These are phyloP conservation scores for Chaetomium olivaceum DNA, from an alignment of 2,329 filamentous ascomycete species.

Conservation along the genomic window DNA sequence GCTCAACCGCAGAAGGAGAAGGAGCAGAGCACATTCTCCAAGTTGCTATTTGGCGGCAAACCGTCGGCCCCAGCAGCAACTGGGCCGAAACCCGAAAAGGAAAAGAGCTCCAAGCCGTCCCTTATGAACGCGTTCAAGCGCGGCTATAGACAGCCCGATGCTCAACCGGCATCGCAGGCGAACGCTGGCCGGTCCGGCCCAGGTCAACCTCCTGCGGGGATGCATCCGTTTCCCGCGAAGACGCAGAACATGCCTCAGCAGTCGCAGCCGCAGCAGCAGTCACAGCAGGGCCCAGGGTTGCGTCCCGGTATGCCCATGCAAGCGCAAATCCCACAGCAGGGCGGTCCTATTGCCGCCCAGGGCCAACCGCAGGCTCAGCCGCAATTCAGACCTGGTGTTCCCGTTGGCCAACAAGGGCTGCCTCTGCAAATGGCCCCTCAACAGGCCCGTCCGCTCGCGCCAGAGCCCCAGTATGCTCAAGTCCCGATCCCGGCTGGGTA, in stretches of 20 bases:
- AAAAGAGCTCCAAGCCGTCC: slow-evolving; percentile 29
- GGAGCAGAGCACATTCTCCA: slow-evolving; percentile 35
- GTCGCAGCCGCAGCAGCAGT: neutral
- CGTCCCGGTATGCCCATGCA: slow-evolving; percentile 12
- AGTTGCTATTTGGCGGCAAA: slow-evolving; percentile 31
- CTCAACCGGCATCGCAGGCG: slow-evolving; percentile 9
- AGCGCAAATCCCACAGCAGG: slow-evolving; percentile 9
- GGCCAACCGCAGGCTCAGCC: slow-evolving; percentile 2
- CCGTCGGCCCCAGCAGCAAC: slow-evolving; percentile 7
- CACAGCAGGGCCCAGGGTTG: slow-evolving; percentile 8
- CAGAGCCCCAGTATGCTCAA: slow-evolving; percentile 32
- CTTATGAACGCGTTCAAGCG: slow-evolving; percentile 32
- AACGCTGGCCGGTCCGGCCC: slow-evolving; percentile 16
- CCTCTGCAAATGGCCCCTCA: slow-evolving; percentile 24
- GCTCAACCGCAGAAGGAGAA: slow-evolving; percentile 27
- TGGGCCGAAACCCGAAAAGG: slow-evolving; percentile 29
- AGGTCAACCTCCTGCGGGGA: slow-evolving; percentile 17
- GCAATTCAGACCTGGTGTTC: neutral
- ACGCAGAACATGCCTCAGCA: neutral
- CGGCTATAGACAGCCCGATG: slow-evolving; percentile 24
- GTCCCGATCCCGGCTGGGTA: slow-evolving; percentile 35
- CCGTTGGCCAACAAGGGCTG: slow-evolving; percentile 15
- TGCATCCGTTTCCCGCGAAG: slow-evolving; percentile 12
- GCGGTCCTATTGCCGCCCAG: neutral
- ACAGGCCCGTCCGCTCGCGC: slow-evolving; percentile 10